These are phyloP conservation scores for Bolboschoenus planiculmis DNA, from an alignment of 176 grass and related monocot species.

Conservation along the genomic window DNA sequence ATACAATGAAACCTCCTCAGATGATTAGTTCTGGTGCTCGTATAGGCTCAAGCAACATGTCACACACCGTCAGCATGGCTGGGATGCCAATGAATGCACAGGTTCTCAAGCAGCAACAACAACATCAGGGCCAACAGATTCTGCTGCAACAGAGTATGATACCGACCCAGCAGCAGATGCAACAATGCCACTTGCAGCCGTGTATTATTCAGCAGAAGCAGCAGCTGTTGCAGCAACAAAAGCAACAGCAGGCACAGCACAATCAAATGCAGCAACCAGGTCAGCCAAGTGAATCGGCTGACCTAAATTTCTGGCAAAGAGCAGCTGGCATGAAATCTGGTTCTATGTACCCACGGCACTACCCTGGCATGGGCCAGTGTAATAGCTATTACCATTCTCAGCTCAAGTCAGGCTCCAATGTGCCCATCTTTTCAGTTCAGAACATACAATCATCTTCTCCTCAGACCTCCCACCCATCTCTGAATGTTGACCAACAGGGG, in stretches of 20 bases:
- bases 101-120: slow-evolving; percentile 67
- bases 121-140: slow-evolving; percentile 58
- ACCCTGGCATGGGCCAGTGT: slow-evolving; percentile 26
- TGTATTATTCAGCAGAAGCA: slow-evolving; percentile 49
- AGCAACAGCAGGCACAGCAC: slow-evolving; percentile 44
- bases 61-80: slow-evolving; percentile 34
- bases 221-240: slow-evolving; percentile 39
- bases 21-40: slow-evolving; percentile 47
- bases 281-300: slow-evolving; percentile 58
- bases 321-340: slow-evolving; percentile 58
- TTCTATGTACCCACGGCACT: slow-evolving; percentile 62
- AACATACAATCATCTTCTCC: slow-evolving; percentile 90
- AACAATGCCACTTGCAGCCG: slow-evolving; percentile 47
- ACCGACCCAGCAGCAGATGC: slow-evolving; percentile 28
- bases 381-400: slow-evolving; percentile 64
- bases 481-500: slow-evolving; percentile 84
- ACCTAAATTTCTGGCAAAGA: slow-evolving; percentile 67
- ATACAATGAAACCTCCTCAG: slow-evolving; percentile 27
- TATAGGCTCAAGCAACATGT: background rate
- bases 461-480: slow-evolving; percentile 87
- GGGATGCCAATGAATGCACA: slow-evolving; percentile 57
- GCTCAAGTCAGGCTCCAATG: slow-evolving; percentile 45
- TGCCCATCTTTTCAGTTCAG: slow-evolving; percentile 87
- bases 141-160: slow-evolving; percentile 47
- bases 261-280: slow-evolving; percentile 52